Conservation (phyloP, 345 rosid species). For the Noccaea bulbosa region DNA sequence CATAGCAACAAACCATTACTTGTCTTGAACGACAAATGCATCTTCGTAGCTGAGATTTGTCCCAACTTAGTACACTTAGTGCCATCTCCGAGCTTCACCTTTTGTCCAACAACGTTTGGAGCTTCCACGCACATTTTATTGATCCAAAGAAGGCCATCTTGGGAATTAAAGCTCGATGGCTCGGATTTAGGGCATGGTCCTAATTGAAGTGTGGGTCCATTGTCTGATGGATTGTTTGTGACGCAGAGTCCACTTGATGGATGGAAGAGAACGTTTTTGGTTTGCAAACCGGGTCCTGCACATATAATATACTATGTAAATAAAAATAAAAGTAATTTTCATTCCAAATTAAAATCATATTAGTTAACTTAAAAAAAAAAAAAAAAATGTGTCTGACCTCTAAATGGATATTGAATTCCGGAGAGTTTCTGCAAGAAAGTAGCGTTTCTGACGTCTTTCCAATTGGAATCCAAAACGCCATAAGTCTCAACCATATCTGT, state of each 20-base stretch:
- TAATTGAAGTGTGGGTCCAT: slow-evolving; percentile 44
- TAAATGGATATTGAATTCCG: slow-evolving; percentile 63
- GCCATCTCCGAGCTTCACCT: slow-evolving; percentile 57
- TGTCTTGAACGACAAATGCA: slow-evolving; percentile 63
- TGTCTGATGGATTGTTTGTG: slow-evolving; percentile 40
- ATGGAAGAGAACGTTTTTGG: slow-evolving; percentile 67
- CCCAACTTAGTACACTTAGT: slow-evolving; percentile 56
- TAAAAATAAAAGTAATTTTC: neutral
- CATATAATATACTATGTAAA: neutral
- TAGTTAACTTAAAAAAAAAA: neutral
- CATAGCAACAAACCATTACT: slow-evolving; percentile 52
- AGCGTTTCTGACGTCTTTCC: slow-evolving; percentile 60
- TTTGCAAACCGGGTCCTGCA: slow-evolving; percentile 78
- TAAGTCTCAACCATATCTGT: slow-evolving; percentile 59
- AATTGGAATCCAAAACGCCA: slow-evolving; percentile 59
- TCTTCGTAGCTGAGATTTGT: slow-evolving; percentile 64
- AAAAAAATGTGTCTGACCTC: slow-evolving; percentile 44
- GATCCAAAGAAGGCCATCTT: slow-evolving; percentile 45
- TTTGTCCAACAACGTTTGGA: slow-evolving; percentile 41
- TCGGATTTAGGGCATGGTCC: slow-evolving; percentile 70
- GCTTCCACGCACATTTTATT: slow-evolving; percentile 69
- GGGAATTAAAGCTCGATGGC: slow-evolving; percentile 55
- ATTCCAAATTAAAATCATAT: neutral
- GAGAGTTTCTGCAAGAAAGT: slow-evolving; percentile 57
- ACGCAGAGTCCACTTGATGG: slow-evolving; percentile 77